Base-by-base conservation (phyloP, 441 rosid genomes). In the Corymbia citriodora region DNA sequence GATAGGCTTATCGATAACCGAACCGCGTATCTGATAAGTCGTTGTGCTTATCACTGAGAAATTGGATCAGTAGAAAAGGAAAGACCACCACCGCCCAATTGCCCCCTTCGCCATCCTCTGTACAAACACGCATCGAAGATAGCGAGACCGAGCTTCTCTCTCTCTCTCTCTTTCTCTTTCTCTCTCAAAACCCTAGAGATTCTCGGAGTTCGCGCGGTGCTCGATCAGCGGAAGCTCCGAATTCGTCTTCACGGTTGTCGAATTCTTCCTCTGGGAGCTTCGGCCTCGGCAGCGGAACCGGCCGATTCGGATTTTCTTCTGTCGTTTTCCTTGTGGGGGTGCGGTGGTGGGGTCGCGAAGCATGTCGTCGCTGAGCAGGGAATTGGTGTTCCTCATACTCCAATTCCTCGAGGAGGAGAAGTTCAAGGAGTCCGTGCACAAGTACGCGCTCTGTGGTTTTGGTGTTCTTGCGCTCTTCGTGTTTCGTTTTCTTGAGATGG, bases 391-490 rank as follows among this genome's bases (percentile, higher is more conserved):
- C 92, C 98, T 97, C 89, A 95, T 97, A 92, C 99, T 97, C 61
- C 99, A 97, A 91, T 97, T 97, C 90, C 99, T 97, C 12, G 98
- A 97, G 88, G 99, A 97, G 92, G 99, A 97, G 94, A 97, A 97
- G 92, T 97, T 94, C 88, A 96, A 95, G 93, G 99, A 97, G 90
- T 93, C 99, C 87, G 97, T 95, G 65, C 99, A 97, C 74, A 97
- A 94, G 99, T 96, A 93, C 87, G 93, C 91, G 92, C 81, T 23
- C 53, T 17, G 68, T 54, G 21, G 33, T 72, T 33, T 25, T 23
- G 65, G 65, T 25, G 65, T 72, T 72, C 2, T 2, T 19, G 45
- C 9, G 82, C 82, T 36, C 49, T 6, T 72, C 82, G 49, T 72
- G 23, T 40, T 72, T 72, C 65, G 82, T 72, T 72, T 45, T 68